Percentiles rank a stretch among this genome's conserved stretches.
Evolutionary conservation across 2,329 filamentous ascomycete genomes (phyloP).

Genomic region (Xylariaceae sp.): DNA sequence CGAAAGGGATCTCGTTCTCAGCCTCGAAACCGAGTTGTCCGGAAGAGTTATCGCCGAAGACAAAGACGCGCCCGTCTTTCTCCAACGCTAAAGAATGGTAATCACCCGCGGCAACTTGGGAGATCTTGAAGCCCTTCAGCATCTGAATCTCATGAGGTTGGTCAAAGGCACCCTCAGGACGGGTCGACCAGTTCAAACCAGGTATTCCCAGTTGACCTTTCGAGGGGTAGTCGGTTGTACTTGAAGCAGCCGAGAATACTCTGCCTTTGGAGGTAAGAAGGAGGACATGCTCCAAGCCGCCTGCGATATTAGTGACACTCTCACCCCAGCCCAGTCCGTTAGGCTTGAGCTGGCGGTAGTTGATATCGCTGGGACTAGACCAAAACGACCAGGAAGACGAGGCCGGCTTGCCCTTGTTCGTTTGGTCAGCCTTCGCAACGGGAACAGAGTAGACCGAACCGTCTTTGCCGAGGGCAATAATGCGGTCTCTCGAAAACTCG

Average conservation of each 20-base stretch:
- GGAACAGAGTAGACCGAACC: slow-evolving; percentile 84
- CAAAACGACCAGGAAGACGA: slow-evolving; percentile 70
- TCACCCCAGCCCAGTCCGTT: slow-evolving; percentile 61
- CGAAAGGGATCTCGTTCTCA: slow-evolving; percentile 53
- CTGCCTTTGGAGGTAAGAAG: slow-evolving; percentile 80
- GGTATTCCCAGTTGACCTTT: slow-evolving; percentile 84
- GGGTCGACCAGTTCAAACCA: slow-evolving; percentile 71
- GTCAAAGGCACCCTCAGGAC: slow-evolving; percentile 74
- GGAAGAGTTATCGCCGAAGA: slow-evolving; percentile 84
- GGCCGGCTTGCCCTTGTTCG: slow-evolving; percentile 55
- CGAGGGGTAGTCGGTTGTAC: slow-evolving; percentile 69
- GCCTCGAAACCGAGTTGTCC: slow-evolving; percentile 87
- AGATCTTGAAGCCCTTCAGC: slow-evolving; percentile 64
- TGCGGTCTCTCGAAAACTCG: slow-evolving; percentile 72
- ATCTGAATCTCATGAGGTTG: slow-evolving; percentile 72
- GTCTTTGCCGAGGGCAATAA: slow-evolving; percentile 69
- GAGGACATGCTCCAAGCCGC: slow-evolving; percentile 80
- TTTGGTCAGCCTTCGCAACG: slow-evolving; percentile 66
- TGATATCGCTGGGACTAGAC: slow-evolving; percentile 49
- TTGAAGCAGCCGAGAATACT: slow-evolving; percentile 82
- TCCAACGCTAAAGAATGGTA: slow-evolving; percentile 79
- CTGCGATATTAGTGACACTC: slow-evolving; percentile 65
- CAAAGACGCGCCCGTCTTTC: slow-evolving; percentile 69
- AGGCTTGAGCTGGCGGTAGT: slow-evolving; percentile 69
- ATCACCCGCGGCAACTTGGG: slow-evolving; percentile 76